Evolutionary conservation across 1,284 basidiomycete species (phyloP).

Genomic region (Ustilago vetiveriae): DNA sequence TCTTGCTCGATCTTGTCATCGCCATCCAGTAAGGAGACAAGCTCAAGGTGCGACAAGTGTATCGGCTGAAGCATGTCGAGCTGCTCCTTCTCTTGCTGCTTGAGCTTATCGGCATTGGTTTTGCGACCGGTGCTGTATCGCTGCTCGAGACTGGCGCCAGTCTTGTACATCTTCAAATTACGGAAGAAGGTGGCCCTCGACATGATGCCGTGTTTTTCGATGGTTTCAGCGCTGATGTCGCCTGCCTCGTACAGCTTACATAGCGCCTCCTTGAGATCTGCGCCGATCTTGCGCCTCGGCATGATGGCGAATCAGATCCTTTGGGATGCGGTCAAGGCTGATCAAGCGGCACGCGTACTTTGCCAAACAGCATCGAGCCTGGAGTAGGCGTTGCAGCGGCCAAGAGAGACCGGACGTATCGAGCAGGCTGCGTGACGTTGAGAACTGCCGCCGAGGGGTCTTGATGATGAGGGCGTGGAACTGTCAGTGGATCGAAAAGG

Average conservation of each 20-base stretch:
- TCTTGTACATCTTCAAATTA: constrained; percentile 49
- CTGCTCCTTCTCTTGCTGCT: constrained; percentile 37
- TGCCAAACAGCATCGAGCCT: too few relatives aligned
- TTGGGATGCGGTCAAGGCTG: too few relatives aligned
- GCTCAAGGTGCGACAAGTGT: constrained; percentile 30
- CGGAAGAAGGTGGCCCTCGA: constrained; percentile 49
- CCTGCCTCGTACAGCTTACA: constrained; percentile 53
- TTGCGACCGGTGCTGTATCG: constrained; percentile 49
- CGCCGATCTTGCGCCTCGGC: constrained; percentile 50
- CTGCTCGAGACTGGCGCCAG: constrained; percentile 45
- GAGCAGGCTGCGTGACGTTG: too few relatives aligned
- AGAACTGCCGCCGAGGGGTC: too few relatives aligned
- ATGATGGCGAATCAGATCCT: constrained; percentile 6
- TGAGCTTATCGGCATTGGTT: constrained; percentile 49
- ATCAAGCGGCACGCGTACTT: too few relatives aligned
- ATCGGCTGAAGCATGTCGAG: constrained; percentile 32
- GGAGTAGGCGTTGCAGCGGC: too few relatives aligned
- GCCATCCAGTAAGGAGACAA: constrained; percentile 28
- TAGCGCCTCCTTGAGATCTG: constrained; percentile 50
- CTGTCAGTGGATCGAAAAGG: constrained; percentile 32
- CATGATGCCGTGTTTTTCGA: constrained; percentile 53
- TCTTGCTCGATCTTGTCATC: constrained; percentile 8
- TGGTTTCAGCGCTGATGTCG: constrained; percentile 46
- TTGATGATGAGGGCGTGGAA: constrained; percentile 4
- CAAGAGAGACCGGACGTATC: too few relatives aligned